Evolutionary conservation across 176 grass and related monocot genomes (phyloP).

Genomic region (Pontederia crassipes): DNA sequence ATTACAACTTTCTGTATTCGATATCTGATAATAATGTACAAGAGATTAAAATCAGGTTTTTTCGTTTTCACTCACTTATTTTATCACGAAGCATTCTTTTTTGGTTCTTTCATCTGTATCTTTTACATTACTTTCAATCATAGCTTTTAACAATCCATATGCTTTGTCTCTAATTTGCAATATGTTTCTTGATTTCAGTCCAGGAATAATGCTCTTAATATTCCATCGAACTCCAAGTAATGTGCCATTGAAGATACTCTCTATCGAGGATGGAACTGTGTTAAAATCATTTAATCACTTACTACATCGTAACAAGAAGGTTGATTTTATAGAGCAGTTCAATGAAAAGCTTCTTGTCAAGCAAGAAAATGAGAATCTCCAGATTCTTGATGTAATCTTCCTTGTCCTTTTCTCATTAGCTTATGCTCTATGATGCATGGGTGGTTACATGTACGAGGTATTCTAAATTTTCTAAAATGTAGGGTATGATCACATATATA

Average conservation of each 20-base stretch:
- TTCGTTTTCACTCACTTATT: background rate
- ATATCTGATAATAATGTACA: constrained; percentile 90
- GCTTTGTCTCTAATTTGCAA: background rate
- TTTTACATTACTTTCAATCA: no score
- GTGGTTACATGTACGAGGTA: no score
- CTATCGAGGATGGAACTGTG: constrained; percentile 85
- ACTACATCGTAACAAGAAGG: constrained; percentile 86
- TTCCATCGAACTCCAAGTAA: constrained; percentile 60
- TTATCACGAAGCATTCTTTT: no score
- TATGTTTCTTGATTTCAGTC: constrained; percentile 34
- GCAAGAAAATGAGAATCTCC: constrained; percentile 92
- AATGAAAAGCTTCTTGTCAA: constrained; percentile 68
- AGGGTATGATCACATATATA: no score
- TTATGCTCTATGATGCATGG: no score
- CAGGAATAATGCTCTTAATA: constrained; percentile 98
- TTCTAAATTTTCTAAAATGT: no score
- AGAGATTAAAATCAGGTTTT: constrained; percentile 99
- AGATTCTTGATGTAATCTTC: constrained; percentile 87
- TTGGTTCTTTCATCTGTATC: no score
- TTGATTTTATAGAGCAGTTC: constrained; percentile 98
- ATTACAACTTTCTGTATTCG: constrained; percentile 75
- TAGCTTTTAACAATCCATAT: background rate
- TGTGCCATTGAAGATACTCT: constrained; percentile 95
- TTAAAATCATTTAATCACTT: constrained; percentile 86
- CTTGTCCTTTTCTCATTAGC: background rate